These are phyloP conservation scores for Iodosphaeria phyllophila DNA, from an alignment of 2,329 filamentous ascomycete genomes.

Conservation along the genomic window DNA sequence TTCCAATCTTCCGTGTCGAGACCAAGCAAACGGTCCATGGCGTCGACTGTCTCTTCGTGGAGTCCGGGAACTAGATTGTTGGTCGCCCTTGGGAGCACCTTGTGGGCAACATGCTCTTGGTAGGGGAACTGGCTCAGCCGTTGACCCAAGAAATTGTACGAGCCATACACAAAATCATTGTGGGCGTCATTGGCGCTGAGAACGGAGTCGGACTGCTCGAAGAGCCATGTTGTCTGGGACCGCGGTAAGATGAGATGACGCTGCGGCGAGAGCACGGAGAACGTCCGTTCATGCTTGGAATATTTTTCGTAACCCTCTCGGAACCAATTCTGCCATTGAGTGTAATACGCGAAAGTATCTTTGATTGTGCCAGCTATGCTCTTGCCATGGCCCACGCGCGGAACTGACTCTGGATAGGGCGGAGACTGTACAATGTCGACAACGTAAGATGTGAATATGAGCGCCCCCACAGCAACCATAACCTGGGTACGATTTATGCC, in stretches of 20 bases:
- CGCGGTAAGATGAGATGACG: slow-evolving; percentile 23
- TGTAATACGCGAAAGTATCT: slow-evolving; percentile 20
- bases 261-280: slow-evolving; percentile 21
- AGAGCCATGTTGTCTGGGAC: slow-evolving; percentile 24
- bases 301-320: slow-evolving; percentile 24
- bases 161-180: slow-evolving; percentile 16
- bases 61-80: slow-evolving; percentile 19
- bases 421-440: slow-evolving; percentile 20
- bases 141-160: slow-evolving; percentile 23
- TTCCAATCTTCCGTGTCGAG: slow-evolving; percentile 17
- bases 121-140: slow-evolving; percentile 17
- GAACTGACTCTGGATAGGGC: slow-evolving; percentile 19
- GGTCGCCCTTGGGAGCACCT: slow-evolving; percentile 22
- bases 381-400: slow-evolving; percentile 19
- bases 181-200: slow-evolving; percentile 23
- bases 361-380: slow-evolving; percentile 17
- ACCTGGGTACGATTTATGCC: background rate
- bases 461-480: slow-evolving; percentile 2
- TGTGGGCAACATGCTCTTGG: slow-evolving; percentile 22
- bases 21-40: slow-evolving; percentile 16
- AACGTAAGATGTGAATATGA: slow-evolving; percentile 19
- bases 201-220: slow-evolving; percentile 24
- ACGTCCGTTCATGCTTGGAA: slow-evolving; percentile 20
- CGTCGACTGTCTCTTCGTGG: slow-evolving; percentile 19
- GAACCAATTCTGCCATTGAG: slow-evolving; percentile 20